These are phyloP conservation scores for Beta vulgaris DNA, from an alignment of 148 eudicot genomes.

Conservation along the genomic window DNA sequence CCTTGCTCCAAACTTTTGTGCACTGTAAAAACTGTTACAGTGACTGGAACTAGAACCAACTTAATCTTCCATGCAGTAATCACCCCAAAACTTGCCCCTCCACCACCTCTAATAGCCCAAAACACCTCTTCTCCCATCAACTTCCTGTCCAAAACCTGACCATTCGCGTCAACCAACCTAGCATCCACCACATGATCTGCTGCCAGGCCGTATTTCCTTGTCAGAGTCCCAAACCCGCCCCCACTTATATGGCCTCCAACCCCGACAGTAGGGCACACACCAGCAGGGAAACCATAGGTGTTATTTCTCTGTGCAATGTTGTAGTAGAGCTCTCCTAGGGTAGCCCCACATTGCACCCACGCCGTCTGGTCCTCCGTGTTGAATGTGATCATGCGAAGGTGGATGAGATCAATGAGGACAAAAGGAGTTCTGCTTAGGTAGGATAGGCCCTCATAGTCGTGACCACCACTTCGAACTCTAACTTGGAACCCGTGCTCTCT, in stretches of 20 bases:
- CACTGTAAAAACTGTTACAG: conserved; percentile 37
- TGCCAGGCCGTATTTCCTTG: conserved; percentile 37
- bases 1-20: conserved; percentile 28
- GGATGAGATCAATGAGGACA: conserved; percentile 34
- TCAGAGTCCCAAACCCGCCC: conserved; percentile 43
- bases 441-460: conserved; percentile 48
- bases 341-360: conserved; percentile 46
- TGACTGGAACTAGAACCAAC: conserved; percentile 38
- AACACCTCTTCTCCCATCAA: conserved; percentile 45
- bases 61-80: conserved; percentile 36
- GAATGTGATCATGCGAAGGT: conserved; percentile 25
- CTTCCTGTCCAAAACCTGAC: conserved; percentile 27
- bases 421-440: conserved; percentile 34
- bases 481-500: conserved; percentile 22
- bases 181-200: conserved; percentile 44
- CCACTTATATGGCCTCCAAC: conserved; percentile 49
- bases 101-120: conserved; percentile 46
- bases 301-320: conserved; percentile 25
- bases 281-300: conserved; percentile 39
- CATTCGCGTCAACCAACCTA: conserved; percentile 33
- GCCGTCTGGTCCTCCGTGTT: conserved; percentile 32
- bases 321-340: conserved; percentile 44
- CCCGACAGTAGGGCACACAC: conserved; percentile 43
- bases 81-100: conserved; percentile 51
- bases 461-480: conserved; percentile 43